Conservation (phyloP, 306 rosid genomes). For the Acacia crassicarpa region DNA sequence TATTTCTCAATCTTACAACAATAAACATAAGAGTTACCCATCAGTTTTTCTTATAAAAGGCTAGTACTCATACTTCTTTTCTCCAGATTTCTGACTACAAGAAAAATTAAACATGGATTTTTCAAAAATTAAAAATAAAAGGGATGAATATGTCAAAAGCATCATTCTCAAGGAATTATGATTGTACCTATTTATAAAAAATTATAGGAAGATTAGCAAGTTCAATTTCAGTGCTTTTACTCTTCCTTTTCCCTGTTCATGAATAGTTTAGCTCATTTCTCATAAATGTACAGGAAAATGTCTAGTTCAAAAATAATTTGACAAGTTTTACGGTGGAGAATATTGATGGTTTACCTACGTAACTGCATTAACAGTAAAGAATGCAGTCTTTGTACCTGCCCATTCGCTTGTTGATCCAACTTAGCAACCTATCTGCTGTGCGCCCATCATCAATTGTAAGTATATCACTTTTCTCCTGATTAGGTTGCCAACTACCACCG, state of each 20-base stretch:
- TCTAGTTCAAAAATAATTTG: background rate
- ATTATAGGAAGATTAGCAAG: background rate
- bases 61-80: background rate
- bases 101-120: background rate
- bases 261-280: background rate
- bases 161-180: background rate
- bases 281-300: background rate
- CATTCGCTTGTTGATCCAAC: conserved; percentile 82
- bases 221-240: no score
- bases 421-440: conserved; percentile 78
- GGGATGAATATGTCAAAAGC: background rate
- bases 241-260: background rate
- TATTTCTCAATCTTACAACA: no score
- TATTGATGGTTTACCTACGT: background rate
- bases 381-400: conserved; percentile 70
- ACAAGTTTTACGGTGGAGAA: background rate
- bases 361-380: conserved; percentile 21
- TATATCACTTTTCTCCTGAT: conserved; percentile 70
- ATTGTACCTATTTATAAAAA: background rate
- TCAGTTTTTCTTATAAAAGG: background rate
- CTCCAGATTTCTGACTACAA: background rate
- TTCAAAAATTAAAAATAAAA: background rate
- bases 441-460: conserved; percentile 61
- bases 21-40: background rate
- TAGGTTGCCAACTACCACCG: conserved; percentile 73